Conservation (phyloP, 306 rosid genomes). For the Lagenaria siceraria region DNA sequence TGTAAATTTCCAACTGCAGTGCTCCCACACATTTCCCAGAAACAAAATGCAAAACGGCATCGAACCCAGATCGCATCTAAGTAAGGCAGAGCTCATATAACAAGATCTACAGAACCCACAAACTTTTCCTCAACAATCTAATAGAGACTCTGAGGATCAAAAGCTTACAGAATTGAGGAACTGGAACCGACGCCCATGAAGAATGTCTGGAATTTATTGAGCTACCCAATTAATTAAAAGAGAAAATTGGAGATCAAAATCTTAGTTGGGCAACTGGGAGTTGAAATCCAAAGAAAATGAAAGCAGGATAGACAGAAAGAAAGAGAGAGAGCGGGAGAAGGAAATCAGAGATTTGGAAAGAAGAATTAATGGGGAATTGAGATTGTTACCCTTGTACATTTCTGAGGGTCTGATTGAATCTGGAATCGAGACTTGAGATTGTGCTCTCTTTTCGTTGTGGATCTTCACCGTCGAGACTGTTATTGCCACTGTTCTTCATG, state of each 20-base stretch:
- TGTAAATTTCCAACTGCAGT: not conserved
- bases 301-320: not conserved
- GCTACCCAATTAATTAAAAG: not conserved
- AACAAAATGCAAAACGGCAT: slow-evolving; percentile 11
- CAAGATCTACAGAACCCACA: slow-evolving; percentile 4
- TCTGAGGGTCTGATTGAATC: slow-evolving; percentile 85
- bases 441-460: slow-evolving; percentile 33
- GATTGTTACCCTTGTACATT: slow-evolving; percentile 74
- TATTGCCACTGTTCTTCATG: slow-evolving; percentile 44
- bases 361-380: not conserved
- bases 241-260: not conserved
- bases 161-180: not conserved
- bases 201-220: not conserved
- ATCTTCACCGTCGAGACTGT: slow-evolving; percentile 28
- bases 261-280: not conserved
- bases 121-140: not conserved
- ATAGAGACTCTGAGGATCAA: not conserved
- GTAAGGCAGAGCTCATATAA: slow-evolving; percentile 4
- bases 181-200: not conserved
- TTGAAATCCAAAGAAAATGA: not conserved
- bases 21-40: slow-evolving; percentile 16
- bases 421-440: slow-evolving; percentile 42
- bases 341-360: slow-evolving; percentile 3
- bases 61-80: slow-evolving; percentile 11
- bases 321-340: not conserved